Evolutionary conservation across 495 filamentous ascomycete species (phyloP).

Genomic region (Aspergillus hancockii): DNA sequence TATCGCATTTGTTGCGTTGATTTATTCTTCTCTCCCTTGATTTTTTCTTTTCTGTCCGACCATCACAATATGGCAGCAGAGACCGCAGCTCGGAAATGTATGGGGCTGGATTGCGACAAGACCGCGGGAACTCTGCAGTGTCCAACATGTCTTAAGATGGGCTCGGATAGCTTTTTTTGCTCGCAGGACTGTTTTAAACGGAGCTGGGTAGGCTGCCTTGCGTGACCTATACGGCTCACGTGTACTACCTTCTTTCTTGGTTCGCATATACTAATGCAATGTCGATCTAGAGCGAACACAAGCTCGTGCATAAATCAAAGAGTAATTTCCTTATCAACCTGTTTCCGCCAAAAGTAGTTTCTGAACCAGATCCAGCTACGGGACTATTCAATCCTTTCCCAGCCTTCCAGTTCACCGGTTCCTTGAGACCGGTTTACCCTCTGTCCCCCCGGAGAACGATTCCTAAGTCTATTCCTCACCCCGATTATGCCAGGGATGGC

Average conservation of each 20-base stretch:
- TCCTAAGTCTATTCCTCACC: slow-evolving; percentile 77
- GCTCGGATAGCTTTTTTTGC: slow-evolving; percentile 93
- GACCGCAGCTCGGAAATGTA: slow-evolving; percentile 66
- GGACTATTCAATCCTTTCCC: slow-evolving; percentile 91
- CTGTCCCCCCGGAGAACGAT: slow-evolving; percentile 72
- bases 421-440: slow-evolving; percentile 85
- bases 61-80: slow-evolving; percentile 20
- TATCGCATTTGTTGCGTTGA: not conserved
- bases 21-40: not conserved
- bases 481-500: slow-evolving; percentile 83
- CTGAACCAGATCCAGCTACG: slow-evolving; percentile 87
- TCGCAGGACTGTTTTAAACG: slow-evolving; percentile 98
- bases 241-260: not conserved
- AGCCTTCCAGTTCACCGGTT: slow-evolving; percentile 75
- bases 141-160: slow-evolving; percentile 88
- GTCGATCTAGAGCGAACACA: slow-evolving; percentile 70
- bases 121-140: slow-evolving; percentile 84
- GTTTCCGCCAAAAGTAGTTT: slow-evolving; percentile 72
- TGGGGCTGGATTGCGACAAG: slow-evolving; percentile 78
- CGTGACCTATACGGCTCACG: slow-evolving; percentile 31
- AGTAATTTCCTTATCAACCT: slow-evolving; percentile 74
- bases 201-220: slow-evolving; percentile 77
- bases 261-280: slow-evolving; percentile 16
- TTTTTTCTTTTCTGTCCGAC: not conserved
- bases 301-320: slow-evolving; percentile 77